Conservation (phyloP, 2,329 filamentous ascomycete genomes). For the Hyphodiscus sp. region DNA sequence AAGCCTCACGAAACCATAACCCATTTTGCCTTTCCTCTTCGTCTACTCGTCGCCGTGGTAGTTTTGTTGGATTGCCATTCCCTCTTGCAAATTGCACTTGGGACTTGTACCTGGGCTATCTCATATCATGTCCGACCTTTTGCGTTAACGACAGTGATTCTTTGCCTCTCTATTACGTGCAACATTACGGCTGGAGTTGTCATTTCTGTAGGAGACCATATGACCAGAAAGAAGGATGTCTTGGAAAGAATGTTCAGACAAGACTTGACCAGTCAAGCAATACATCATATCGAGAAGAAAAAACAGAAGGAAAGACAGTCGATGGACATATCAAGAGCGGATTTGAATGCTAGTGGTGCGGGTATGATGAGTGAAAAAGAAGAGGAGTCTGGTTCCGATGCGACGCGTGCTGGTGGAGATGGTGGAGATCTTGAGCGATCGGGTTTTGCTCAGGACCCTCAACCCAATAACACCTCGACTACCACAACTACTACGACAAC, state of each 20-base stretch:
- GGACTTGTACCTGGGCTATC: constrained; percentile 73
- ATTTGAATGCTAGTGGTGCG: not conserved
- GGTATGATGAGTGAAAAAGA: not conserved
- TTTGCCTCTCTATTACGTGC: constrained; percentile 69
- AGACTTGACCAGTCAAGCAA: constrained; percentile 62
- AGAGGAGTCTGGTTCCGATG: not conserved
- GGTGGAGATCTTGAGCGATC: not conserved
- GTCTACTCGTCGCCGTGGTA: constrained; percentile 70
- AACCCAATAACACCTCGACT: not conserved
- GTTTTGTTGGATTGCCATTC: constrained; percentile 74
- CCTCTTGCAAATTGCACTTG: constrained; percentile 72
- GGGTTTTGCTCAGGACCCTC: not conserved
- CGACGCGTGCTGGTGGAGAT: not conserved
- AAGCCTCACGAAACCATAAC: constrained; percentile 82
- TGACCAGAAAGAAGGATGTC: constrained; percentile 80
- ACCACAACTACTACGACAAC: not conserved
- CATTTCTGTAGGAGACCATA: constrained; percentile 69
- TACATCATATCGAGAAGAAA: constrained; percentile 36
- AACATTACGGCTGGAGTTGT: constrained; percentile 72
- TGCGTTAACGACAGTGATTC: constrained; percentile 73
- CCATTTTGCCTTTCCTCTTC: constrained; percentile 71
- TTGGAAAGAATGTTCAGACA: constrained; percentile 71
- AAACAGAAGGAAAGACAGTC: constrained; percentile 15
- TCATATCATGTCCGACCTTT: constrained; percentile 61
- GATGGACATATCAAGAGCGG: not conserved